Percentiles rank a stretch among this genome's conserved stretches.
phyloP scores from a whole-genome alignment of 2,329 filamentous ascomycete genomes.

The Shiraia bambusicola region DNA sequence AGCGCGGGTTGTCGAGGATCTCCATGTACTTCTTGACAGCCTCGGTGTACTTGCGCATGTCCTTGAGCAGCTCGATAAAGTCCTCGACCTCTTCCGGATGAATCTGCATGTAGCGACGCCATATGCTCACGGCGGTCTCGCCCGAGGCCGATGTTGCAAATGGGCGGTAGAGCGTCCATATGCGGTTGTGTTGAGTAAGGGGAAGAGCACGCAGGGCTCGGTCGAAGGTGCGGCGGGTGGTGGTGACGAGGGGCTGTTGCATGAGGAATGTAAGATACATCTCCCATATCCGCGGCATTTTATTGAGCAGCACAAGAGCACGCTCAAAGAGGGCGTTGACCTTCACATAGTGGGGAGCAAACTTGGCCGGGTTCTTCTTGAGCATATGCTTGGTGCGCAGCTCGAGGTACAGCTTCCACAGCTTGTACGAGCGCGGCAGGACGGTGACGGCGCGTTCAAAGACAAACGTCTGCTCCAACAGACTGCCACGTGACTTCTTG shows the following conservation, averaged over 20 bases:
- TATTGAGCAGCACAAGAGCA: conserved; percentile 89
- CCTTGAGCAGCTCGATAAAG: conserved; percentile 84
- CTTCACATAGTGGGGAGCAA: conserved; percentile 80
- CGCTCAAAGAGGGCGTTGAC: conserved; percentile 94
- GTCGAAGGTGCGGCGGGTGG: conserved; percentile 86
- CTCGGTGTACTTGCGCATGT: conserved; percentile 83
- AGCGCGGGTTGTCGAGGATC: conserved; percentile 85
- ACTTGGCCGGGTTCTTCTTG: conserved; percentile 78
- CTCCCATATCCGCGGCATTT: conserved; percentile 98
- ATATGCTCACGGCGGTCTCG: conserved; percentile 87
- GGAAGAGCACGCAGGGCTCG: conserved; percentile 87
- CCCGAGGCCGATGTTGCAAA: conserved; percentile 92
- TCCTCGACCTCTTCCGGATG: conserved; percentile 95
- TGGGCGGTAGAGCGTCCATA: conserved; percentile 88
- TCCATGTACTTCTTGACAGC: conserved; percentile 89
- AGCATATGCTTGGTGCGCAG: conserved; percentile 80
- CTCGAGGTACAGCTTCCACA: conserved; percentile 96
- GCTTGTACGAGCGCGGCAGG: conserved; percentile 91
- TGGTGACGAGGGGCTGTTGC: conserved; percentile 86
- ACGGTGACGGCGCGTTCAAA: conserved; percentile 90
- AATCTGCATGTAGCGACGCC: conserved; percentile 94
- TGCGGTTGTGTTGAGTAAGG: conserved; percentile 90
- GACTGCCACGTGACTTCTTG: conserved; percentile 81
- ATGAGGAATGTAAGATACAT: conserved; percentile 92
- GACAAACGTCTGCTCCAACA: conserved; percentile 81